Percentiles rank a stretch among this genome's conserved stretches.
These are phyloP conservation scores for Heterobasidion annosum DNA, from an alignment of 1,284 basidiomycete genomes.

Conservation along the genomic window DNA sequence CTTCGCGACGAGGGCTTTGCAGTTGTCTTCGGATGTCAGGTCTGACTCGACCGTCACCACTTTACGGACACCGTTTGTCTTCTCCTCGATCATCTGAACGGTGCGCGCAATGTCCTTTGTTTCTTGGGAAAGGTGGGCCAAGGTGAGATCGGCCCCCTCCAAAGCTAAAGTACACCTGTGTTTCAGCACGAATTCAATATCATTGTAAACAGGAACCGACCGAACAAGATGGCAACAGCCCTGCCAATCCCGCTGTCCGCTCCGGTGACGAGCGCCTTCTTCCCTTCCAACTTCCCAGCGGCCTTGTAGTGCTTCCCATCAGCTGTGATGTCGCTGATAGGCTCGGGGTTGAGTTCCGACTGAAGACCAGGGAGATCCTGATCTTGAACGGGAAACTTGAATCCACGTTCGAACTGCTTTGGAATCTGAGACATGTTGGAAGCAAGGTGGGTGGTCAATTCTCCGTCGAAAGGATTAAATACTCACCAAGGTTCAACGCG, in stretches of 20 bases:
- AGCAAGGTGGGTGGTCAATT: not conserved
- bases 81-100: slow-evolving; percentile 28
- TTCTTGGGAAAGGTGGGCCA: slow-evolving; percentile 41
- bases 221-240: slow-evolving; percentile 22
- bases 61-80: slow-evolving; percentile 29
- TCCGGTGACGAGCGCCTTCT: slow-evolving; percentile 38
- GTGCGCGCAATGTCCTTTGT: slow-evolving; percentile 34
- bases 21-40: slow-evolving; percentile 32
- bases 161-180: slow-evolving; percentile 24
- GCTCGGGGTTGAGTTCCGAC: slow-evolving; percentile 26
- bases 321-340: slow-evolving; percentile 38
- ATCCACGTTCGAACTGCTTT: slow-evolving; percentile 22
- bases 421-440: slow-evolving; percentile 7
- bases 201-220: not conserved
- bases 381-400: slow-evolving; percentile 21
- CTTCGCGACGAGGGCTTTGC: slow-evolving; percentile 31
- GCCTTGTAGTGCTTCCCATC: slow-evolving; percentile 36
- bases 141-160: slow-evolving; percentile 48
- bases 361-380: slow-evolving; percentile 19
- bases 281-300: slow-evolving; percentile 34
- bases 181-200: slow-evolving; percentile 5
- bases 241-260: slow-evolving; percentile 43
- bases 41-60: slow-evolving; percentile 32
- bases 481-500: not conserved
- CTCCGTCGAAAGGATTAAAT: not conserved